These are phyloP conservation scores for Flaveria linearis DNA, from an alignment of 129 eudicot genomes.

Conservation along the genomic window DNA sequence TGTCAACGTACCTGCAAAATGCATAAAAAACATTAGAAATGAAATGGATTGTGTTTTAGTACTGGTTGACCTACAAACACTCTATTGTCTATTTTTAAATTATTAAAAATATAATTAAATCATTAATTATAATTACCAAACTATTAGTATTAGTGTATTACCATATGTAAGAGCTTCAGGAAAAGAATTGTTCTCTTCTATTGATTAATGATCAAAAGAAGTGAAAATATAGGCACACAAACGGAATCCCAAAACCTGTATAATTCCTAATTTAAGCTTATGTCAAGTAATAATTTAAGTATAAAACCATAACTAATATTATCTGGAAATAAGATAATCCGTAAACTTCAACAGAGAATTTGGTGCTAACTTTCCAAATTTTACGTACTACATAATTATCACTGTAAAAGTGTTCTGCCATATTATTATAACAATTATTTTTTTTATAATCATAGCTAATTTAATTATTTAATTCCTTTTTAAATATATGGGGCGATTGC, in stretches of 20 bases:
- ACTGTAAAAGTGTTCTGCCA: not conserved
- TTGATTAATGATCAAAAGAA: not conserved
- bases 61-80: not conserved
- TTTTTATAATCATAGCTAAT: not conserved
- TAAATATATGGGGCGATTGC: too few relatives aligned
- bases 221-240: not conserved
- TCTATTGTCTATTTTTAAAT: not conserved
- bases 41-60: not conserved
- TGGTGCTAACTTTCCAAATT: not conserved
- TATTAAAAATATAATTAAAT: not conserved
- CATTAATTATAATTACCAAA: not conserved
- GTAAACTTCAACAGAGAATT: not conserved
- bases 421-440: not conserved
- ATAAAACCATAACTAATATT: not conserved
- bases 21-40: not conserved
- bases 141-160: too few relatives aligned
- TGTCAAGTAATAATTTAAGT: not conserved
- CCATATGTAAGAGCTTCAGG: not conserved
- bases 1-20: slow-evolving; percentile 85
- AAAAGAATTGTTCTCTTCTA: not conserved
- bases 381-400: too few relatives aligned
- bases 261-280: not conserved
- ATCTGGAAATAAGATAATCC: not conserved
- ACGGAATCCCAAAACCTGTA: not conserved
- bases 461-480: too few relatives aligned